phyloP scores from a whole-genome alignment of 106 monocot genomes.

The Phalaenopsis aphrodite region DNA sequence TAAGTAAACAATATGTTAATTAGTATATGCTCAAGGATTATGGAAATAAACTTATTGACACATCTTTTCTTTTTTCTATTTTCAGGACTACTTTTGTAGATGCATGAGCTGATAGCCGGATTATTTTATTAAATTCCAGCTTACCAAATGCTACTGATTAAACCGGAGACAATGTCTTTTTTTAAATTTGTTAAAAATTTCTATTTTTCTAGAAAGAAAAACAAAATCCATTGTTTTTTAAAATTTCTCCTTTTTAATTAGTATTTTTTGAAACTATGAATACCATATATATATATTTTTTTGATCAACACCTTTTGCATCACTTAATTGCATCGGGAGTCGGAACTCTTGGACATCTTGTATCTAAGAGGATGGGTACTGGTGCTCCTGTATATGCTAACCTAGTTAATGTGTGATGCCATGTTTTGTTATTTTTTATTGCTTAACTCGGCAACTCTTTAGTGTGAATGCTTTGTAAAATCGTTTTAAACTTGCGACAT shows the following conservation, averaged over 20 bases:
- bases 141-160: too few species aligned
- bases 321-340: too few species aligned
- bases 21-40: not conserved
- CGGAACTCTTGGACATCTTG: too few species aligned
- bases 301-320: too few species aligned
- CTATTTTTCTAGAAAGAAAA: too few species aligned
- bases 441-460: not conserved
- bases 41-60: not conserved
- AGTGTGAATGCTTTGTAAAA: not conserved
- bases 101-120: constrained; percentile 25
- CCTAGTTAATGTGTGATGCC: not conserved
- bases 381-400: not conserved
- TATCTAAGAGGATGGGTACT: not conserved
- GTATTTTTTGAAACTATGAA: too few species aligned
- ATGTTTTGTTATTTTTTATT: not conserved
- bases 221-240: too few species aligned
- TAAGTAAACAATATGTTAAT: not conserved
- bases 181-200: too few species aligned
- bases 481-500: not conserved
- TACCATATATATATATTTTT: too few species aligned
- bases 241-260: too few species aligned
- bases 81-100: constrained; percentile 40
- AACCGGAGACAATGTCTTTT: too few species aligned
- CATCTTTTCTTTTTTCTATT: constrained; percentile 4
- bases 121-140: not conserved